Evolutionary conservation across 257 asterid genomes (phyloP), one percentile per base, ranked within the genome.

Genomic region (Ligustrum vulgare): DNA sequence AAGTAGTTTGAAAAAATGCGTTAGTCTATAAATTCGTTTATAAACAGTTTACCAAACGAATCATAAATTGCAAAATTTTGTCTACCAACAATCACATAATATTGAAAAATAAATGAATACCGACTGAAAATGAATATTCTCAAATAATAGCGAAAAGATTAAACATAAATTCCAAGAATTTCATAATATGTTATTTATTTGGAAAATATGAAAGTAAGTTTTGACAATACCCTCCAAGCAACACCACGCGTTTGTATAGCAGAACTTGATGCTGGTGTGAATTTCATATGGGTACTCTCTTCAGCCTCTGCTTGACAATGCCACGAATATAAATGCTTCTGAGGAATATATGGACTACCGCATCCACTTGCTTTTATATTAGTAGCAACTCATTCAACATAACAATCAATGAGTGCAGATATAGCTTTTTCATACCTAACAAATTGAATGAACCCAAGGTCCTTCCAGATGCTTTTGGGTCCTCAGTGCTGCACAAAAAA

Each of bases 231-330:
- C 89, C 82, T 85, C 79, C 83, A 88, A 64, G 84, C 74, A 73
- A 90, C 89, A 72, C 98, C 94, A 76, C 90, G 86, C 56, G 92
- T 85, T 68, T 90, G 91, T 87, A 90, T 88, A 4, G 54, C 6
- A 3, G 12, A 45, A 13, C 18, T 45, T 12, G 54, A 45, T 45
- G 54, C n/a, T 45, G 6, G 54, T 45, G 54, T 12, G n/a, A 45
- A 15, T 45, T 45, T 45, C 54, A 1, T 77, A 74, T 84, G 79
- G 32, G 41, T 71, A 72, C 79, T 84, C 82, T 76, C 87, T 75
- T 85, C 88, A 70, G 76, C 84, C 78, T 87, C 97, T 89, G 80
- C 60, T 67, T 41, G 41, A 49, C 67, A 68, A 72, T 49, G 51
- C 20, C 39, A 75, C 63, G 64, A 71, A 73, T 41, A 74, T 56